These are phyloP conservation scores for Colletotrichum sidae DNA, from an alignment of 2,329 filamentous ascomycete genomes.

Conservation along the genomic window DNA sequence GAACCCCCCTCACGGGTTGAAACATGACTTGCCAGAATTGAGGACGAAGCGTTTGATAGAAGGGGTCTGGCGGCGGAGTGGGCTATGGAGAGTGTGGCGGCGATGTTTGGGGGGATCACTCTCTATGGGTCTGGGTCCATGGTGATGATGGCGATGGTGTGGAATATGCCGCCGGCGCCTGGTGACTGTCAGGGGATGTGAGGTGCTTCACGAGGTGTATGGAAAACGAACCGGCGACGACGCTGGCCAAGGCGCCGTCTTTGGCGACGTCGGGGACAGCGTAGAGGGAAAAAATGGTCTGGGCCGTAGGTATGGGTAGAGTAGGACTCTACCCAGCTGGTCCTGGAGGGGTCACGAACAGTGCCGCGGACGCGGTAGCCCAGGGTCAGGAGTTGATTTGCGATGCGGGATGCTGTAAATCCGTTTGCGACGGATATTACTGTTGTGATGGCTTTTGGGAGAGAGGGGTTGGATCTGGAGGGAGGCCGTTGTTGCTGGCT, in stretches of 20 bases:
- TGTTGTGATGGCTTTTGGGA: conserved; percentile 36
- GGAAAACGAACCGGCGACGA: conserved; percentile 41
- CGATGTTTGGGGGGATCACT: conserved; percentile 49
- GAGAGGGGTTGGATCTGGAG: not conserved
- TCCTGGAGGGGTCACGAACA: conserved; percentile 47
- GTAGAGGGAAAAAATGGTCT: conserved; percentile 47
- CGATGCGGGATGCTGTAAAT: conserved; percentile 54
- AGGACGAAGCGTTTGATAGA: conserved; percentile 51
- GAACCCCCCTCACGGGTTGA: not conserved
- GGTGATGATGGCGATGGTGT: conserved; percentile 51
- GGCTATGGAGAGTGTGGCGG: conserved; percentile 44
- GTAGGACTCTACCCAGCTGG: conserved; percentile 42
- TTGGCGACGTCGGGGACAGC: conserved; percentile 48
- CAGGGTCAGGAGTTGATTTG: conserved; percentile 47
- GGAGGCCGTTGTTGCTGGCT: not conserved
- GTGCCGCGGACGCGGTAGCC: conserved; percentile 55
- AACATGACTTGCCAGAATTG: conserved; percentile 37
- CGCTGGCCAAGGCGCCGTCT: conserved; percentile 42
- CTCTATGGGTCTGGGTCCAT: conserved; percentile 50
- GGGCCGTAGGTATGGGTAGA: conserved; percentile 47
- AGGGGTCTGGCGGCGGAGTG: conserved; percentile 47
- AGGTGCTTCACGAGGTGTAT: too few species aligned
- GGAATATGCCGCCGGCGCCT: conserved; percentile 46
- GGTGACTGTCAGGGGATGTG: not conserved
- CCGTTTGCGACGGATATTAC: conserved; percentile 57